phyloP scores from a whole-genome alignment of 108 stramenopile species.

The Nitzschia inconspicua region DNA sequence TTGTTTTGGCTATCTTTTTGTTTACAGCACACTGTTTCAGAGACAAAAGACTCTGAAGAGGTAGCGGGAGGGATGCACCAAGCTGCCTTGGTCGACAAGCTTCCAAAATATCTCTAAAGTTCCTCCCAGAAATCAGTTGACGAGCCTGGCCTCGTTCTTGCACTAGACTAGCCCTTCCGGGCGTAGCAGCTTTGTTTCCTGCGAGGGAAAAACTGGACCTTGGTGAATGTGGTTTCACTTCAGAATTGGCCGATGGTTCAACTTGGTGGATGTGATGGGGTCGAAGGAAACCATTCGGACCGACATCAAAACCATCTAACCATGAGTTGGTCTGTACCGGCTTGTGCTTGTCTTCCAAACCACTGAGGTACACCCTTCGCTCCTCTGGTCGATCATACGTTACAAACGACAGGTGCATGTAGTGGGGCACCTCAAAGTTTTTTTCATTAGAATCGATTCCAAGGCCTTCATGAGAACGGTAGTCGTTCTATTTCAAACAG shows the following conservation, averaged over 20 bases:
- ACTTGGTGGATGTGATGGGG: background rate
- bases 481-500: conserved; percentile 43
- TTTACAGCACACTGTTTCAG: conserved; percentile 19
- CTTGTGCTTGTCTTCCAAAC: conserved; percentile 11
- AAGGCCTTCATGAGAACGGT: conserved; percentile 11
- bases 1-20: conserved; percentile 17
- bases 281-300: conserved; percentile 51
- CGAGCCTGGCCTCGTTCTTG: conserved; percentile 49
- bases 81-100: conserved; percentile 70
- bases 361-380: conserved; percentile 15
- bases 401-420: conserved; percentile 87
- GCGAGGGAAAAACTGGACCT: conserved; percentile 32
- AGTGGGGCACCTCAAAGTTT: conserved; percentile 84
- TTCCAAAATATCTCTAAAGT: conserved; percentile 80
- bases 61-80: conserved; percentile 30
- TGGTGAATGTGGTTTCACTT: background rate
- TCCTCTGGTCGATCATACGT: conserved; percentile 58
- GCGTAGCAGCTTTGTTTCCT: conserved; percentile 32
- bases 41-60: conserved; percentile 28
- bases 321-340: conserved; percentile 10
- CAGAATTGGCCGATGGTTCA: background rate
- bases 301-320: conserved; percentile 25
- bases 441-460: conserved; percentile 36
- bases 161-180: conserved; percentile 18
- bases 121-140: conserved; percentile 67